Percentiles rank a stretch among this genome's conserved stretches.
These are phyloP conservation scores for Aspergillus sp. DNA, from an alignment of 2,329 filamentous ascomycete genomes.

Conservation along the genomic window DNA sequence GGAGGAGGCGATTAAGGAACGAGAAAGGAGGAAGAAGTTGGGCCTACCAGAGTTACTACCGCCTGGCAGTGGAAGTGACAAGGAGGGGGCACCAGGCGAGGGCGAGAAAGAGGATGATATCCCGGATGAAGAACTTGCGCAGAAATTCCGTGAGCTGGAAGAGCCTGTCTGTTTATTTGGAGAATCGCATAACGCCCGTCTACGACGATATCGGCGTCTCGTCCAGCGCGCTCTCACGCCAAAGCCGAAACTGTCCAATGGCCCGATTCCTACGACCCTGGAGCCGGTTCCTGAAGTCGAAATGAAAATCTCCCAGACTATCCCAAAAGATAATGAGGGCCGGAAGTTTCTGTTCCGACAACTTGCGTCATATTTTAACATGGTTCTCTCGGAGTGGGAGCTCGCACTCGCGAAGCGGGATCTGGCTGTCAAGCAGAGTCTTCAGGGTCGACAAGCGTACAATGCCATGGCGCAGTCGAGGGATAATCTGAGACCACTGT, in stretches of 20 bases:
- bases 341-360: conserved; percentile 74
- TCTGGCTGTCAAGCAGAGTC: conserved; percentile 58
- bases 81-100: conserved; percentile 23
- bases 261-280: conserved; percentile 81
- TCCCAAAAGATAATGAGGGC: conserved; percentile 59
- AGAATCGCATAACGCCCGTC: conserved; percentile 63
- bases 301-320: conserved; percentile 68
- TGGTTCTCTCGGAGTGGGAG: conserved; percentile 89
- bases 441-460: conserved; percentile 72
- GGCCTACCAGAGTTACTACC: conserved; percentile 68
- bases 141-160: conserved; percentile 61
- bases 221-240: conserved; percentile 35
- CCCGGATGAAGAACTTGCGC: conserved; percentile 61
- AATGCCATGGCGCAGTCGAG: conserved; percentile 80
- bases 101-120: conserved; percentile 46
- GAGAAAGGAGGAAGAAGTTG: conserved; percentile 63
- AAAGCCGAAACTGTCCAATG: conserved; percentile 51
- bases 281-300: conserved; percentile 73
- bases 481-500: conserved; percentile 82
- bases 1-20: conserved; percentile 66
- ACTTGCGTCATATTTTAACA: conserved; percentile 89
- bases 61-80: conserved; percentile 18
- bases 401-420: conserved; percentile 60
- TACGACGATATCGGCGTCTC: conserved; percentile 65
- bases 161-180: conserved; percentile 75